Evolutionary conservation across 2,329 filamentous ascomycete genomes (phyloP).

Genomic region (Dactylellina parvicollis): DNA sequence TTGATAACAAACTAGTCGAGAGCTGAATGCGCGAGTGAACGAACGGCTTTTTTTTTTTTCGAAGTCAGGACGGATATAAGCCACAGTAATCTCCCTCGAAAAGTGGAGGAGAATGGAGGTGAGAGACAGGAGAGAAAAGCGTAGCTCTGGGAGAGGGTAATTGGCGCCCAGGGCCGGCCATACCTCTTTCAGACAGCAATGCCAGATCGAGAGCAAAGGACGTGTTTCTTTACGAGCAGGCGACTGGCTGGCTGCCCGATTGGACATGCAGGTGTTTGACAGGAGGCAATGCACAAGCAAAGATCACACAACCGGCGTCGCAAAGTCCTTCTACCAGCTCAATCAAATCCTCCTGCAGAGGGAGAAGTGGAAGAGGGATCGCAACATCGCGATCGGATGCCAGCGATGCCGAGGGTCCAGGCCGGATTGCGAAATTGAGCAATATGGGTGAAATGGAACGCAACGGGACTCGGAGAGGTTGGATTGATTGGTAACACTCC

Average conservation of each 20-base stretch:
- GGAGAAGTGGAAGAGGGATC: neutral
- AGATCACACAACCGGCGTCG: constrained; percentile 27
- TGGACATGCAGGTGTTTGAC: constrained; percentile 48
- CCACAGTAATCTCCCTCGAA: constrained; percentile 54
- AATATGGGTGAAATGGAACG: constrained; percentile 52
- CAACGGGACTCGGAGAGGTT: constrained; percentile 40
- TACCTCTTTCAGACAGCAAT: constrained; percentile 39
- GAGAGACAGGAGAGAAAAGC: constrained; percentile 50
- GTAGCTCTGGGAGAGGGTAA: constrained; percentile 17
- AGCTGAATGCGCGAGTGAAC: constrained; percentile 8
- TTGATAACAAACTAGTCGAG: constrained; percentile 27
- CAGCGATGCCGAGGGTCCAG: constrained; percentile 39
- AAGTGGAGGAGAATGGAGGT: constrained; percentile 44
- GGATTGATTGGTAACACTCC: constrained; percentile 39
- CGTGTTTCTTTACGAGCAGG: constrained; percentile 49
- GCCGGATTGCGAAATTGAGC: constrained; percentile 50
- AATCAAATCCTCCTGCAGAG: constrained; percentile 6
- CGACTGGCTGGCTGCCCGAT: constrained; percentile 39
- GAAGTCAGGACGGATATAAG: constrained; percentile 54
- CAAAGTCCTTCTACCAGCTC: constrained; percentile 14
- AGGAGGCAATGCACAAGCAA: constrained; percentile 37
- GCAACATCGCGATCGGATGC: constrained; percentile 33
- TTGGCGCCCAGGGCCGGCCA: constrained; percentile 46
- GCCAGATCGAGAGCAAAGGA: constrained; percentile 37
- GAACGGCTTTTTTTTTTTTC: constrained; percentile 11